Evolutionary conservation across 495 filamentous ascomycete genomes (phyloP).

Genomic region (Tuber brumale): DNA sequence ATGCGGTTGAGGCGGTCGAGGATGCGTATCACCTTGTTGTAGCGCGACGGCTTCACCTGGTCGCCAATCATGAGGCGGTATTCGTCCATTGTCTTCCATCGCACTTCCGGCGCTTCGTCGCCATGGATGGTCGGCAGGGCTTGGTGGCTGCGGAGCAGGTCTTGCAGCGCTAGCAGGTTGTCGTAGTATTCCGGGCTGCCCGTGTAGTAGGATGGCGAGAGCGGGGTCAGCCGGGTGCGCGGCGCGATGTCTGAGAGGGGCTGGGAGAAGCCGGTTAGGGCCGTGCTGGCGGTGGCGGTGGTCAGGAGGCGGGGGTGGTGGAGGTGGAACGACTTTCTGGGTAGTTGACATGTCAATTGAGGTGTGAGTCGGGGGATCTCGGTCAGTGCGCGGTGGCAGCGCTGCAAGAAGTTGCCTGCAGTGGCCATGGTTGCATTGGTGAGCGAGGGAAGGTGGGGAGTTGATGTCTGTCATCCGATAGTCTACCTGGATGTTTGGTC

Average conservation of each 20-base stretch:
- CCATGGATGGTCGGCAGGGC: slow-evolving; percentile 61
- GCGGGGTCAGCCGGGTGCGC: slow-evolving; percentile 65
- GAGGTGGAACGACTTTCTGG: not conserved
- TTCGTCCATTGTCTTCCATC: slow-evolving; percentile 74
- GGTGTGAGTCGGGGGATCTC: slow-evolving; percentile 14
- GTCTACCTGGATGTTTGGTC: not conserved
- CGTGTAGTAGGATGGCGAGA: slow-evolving; percentile 90
- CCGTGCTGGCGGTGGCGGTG: slow-evolving; percentile 20
- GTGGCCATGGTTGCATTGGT: slow-evolving; percentile 25
- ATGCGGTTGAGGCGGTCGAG: slow-evolving; percentile 79
- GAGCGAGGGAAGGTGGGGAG: slow-evolving; percentile 11
- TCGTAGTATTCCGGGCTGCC: slow-evolving; percentile 79
- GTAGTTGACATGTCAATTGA: slow-evolving; percentile 16
- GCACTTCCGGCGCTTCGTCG: slow-evolving; percentile 62
- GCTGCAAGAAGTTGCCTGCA: slow-evolving; percentile 22
- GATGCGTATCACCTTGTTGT: slow-evolving; percentile 64
- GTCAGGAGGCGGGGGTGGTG: slow-evolving; percentile 32
- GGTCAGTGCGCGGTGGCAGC: slow-evolving; percentile 18
- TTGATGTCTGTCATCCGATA: not conserved
- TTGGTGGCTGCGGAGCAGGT: slow-evolving; percentile 62
- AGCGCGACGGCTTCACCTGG: slow-evolving; percentile 69
- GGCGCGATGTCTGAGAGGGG: slow-evolving; percentile 22
- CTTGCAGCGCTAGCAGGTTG: slow-evolving; percentile 64
- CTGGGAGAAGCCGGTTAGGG: not conserved
- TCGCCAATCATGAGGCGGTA: slow-evolving; percentile 71